phyloP scores from a whole-genome alignment of 768 basidiomycete genomes.

The Daedaleopsis nitida region DNA sequence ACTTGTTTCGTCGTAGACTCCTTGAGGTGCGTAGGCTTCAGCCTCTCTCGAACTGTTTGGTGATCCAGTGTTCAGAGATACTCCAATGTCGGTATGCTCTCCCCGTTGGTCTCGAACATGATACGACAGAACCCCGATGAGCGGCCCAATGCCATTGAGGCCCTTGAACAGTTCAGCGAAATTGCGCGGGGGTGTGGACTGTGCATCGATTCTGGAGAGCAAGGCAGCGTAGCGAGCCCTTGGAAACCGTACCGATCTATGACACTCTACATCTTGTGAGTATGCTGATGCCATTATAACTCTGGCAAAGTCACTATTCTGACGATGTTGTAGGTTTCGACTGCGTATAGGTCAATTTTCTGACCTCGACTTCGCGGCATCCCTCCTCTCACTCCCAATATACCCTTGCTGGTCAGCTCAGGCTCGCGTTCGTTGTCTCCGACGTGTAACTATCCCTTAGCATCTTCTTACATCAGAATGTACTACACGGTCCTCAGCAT shows the following conservation, averaged over 20 bases:
- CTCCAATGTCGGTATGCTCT: slow-evolving; percentile 13
- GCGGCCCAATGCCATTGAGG: slow-evolving; percentile 19
- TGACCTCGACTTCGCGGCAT: too few species aligned
- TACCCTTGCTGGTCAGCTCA: too few species aligned
- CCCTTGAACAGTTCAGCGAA: neutral
- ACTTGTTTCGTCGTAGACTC: slow-evolving; percentile 12
- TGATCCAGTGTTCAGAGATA: slow-evolving; percentile 15
- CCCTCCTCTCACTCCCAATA: too few species aligned
- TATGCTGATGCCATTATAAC: neutral
- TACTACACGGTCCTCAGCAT: too few species aligned
- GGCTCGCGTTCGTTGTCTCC: too few species aligned
- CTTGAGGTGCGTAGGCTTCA: slow-evolving; percentile 14
- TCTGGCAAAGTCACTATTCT: too few species aligned
- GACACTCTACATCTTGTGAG: neutral
- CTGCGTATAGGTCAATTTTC: neutral
- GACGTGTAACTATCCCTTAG: too few species aligned
- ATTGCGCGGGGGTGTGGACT: neutral
- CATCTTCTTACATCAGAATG: too few species aligned
- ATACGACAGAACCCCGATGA: slow-evolving; percentile 1
- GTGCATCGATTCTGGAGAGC: slow-evolving; percentile 6
- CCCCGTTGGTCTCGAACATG: slow-evolving; percentile 14
- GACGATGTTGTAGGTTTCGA: too few species aligned
- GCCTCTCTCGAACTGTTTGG: too few species aligned
- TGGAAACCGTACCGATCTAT: neutral
- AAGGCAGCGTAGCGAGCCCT: neutral